phyloP scores from a whole-genome alignment of 306 rosid species.

The Ammopiptanthus mongolicus region DNA sequence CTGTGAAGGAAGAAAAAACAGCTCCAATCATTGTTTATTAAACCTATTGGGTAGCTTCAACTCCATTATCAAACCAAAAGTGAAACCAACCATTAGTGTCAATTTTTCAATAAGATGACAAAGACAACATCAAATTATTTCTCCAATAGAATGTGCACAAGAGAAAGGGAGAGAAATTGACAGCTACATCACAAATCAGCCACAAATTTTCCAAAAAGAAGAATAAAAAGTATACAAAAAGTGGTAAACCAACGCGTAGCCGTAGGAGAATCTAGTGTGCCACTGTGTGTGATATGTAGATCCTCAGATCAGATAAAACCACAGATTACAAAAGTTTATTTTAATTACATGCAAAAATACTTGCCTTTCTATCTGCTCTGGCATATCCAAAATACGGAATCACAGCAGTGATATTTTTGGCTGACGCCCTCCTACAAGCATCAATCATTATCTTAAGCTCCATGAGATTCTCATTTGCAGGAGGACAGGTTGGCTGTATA shows the following conservation, averaged over 20 bases:
- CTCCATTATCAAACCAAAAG: neutral
- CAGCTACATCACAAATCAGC: neutral
- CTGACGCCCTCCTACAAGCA: constrained; percentile 96
- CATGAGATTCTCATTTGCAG: constrained; percentile 95
- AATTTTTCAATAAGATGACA: neutral
- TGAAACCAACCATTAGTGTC: neutral
- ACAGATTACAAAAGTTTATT: neutral
- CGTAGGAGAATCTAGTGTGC: neutral
- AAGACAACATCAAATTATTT: neutral
- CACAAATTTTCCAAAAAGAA: neutral
- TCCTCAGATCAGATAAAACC: neutral
- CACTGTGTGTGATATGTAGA: neutral
- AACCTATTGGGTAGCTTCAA: neutral
- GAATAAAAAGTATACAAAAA: neutral
- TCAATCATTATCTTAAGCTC: constrained; percentile 87
- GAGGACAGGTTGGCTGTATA: constrained; percentile 88
- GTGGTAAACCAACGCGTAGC: neutral
- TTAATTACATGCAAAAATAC: neutral
- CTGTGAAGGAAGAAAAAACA: constrained; percentile 28
- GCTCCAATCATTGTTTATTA: neutral
- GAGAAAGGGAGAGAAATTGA: neutral
- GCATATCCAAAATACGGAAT: constrained; percentile 99
- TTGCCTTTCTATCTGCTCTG: constrained; percentile 96
- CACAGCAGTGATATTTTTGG: constrained; percentile 85
- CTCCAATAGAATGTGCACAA: neutral